Evolutionary conservation across 805 yeast species (phyloP).

Genomic region (Komagataella phaffii): DNA sequence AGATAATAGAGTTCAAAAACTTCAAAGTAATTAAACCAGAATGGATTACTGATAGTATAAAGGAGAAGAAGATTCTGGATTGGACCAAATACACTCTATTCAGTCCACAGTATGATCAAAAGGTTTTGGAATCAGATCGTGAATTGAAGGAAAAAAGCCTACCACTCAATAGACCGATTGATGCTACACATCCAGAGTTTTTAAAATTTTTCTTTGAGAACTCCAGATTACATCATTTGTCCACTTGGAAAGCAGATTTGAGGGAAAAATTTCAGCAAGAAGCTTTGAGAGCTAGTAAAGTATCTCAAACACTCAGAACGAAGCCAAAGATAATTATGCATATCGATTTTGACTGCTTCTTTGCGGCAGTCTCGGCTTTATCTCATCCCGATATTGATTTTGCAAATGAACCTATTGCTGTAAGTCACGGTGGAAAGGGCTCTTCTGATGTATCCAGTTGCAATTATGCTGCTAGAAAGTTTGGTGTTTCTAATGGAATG

Average conservation of each 20-base stretch:
- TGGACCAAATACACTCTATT: constrained; percentile 61
- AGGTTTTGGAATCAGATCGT: constrained; percentile 16
- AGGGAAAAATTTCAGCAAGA: constrained; percentile 41
- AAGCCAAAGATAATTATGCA: constrained; percentile 39
- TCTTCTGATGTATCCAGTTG: constrained; percentile 81
- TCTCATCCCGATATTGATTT: constrained; percentile 37
- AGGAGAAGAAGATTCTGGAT: constrained; percentile 29
- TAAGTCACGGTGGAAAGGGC: constrained; percentile 40
- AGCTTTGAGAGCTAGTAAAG: constrained; percentile 20
- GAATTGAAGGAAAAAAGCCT: constrained; percentile 3
- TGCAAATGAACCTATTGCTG: constrained; percentile 41
- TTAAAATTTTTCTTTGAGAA: constrained; percentile 58
- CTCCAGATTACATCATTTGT: constrained; percentile 79
- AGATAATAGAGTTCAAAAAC: constrained; percentile 47
- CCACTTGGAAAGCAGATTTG: constrained; percentile 74
- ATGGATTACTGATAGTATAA: constrained; percentile 67
- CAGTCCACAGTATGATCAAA: constrained; percentile 42
- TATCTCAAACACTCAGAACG: constrained; percentile 3
- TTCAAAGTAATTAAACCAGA: constrained; percentile 69
- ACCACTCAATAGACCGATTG: constrained; percentile 15
- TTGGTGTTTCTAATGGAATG: constrained; percentile 80
- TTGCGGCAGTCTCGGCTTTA: constrained; percentile 72
- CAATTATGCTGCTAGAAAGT: constrained; percentile 73
- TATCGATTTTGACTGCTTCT: constrained; percentile 89
- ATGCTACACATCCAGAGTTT: constrained; percentile 71